Conservation (phyloP, 1,284 basidiomycete genomes). For the Sporisorium exsertum region DNA sequence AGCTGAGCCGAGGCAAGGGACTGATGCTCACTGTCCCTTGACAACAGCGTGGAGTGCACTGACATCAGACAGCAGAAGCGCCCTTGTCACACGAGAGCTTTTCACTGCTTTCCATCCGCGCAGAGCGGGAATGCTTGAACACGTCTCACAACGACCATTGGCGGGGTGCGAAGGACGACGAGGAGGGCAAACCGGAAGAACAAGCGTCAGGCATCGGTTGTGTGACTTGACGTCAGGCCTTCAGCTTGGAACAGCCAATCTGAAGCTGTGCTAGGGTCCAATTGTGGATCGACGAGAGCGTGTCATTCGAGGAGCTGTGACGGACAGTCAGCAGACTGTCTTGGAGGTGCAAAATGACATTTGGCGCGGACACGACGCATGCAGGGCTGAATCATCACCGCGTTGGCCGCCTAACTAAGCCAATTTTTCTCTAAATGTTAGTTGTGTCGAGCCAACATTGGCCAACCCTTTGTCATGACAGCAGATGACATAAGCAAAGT, state of each 20-base stretch:
- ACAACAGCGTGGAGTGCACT: conserved; percentile 6
- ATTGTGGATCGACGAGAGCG: not conserved
- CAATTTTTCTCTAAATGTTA: not conserved
- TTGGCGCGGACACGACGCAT: conserved; percentile 10
- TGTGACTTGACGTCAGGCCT: conserved; percentile 2
- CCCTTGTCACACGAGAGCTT: not conserved
- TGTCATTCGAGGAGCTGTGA: not conserved
- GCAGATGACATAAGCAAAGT: conserved; percentile 9
- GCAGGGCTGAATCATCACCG: conserved; percentile 38
- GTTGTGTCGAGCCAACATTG: not conserved
- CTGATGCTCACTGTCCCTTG: not conserved
- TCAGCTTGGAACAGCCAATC: not conserved
- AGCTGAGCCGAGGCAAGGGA: conserved; percentile 11
- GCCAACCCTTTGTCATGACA: too few relatives aligned
- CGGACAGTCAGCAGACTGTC: conserved; percentile 15
- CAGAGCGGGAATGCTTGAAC: too few relatives aligned
- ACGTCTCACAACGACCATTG: too few relatives aligned
- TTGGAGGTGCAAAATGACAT: conserved; percentile 22
- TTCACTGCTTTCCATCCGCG: not conserved
- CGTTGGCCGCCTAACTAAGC: conserved; percentile 12
- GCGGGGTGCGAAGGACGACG: conserved; percentile 1
- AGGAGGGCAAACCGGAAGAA: not conserved
- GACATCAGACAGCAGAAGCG: conserved; percentile 22
- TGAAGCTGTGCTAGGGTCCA: not conserved
- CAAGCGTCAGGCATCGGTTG: not conserved